Conservation (phyloP, 1,284 basidiomycete species). For the Acaromyces ingoldii region DNA sequence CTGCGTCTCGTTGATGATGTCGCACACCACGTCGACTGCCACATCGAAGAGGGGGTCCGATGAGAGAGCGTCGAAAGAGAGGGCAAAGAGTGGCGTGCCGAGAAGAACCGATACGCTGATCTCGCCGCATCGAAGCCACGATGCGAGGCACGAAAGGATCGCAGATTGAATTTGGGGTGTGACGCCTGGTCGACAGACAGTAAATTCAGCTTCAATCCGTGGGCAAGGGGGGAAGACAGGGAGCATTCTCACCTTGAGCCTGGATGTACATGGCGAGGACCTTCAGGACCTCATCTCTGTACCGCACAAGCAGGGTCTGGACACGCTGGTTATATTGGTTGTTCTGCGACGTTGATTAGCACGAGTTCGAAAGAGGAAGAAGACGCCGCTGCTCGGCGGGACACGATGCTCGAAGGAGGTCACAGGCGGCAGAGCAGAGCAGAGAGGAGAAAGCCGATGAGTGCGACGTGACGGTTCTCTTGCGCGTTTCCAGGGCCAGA, state of each 20-base stretch:
- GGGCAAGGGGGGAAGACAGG: no score
- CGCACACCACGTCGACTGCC: slow-evolving; percentile 86
- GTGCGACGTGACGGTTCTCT: neutral
- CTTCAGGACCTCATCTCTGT: slow-evolving; percentile 69
- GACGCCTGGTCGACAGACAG: slow-evolving; percentile 56
- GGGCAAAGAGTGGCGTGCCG: slow-evolving; percentile 74
- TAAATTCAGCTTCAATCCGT: no score
- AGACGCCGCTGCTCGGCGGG: neutral
- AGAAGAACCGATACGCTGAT: slow-evolving; percentile 65
- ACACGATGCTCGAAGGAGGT: no score
- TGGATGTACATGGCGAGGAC: slow-evolving; percentile 83
- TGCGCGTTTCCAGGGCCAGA: no score
- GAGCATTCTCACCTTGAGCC: slow-evolving; percentile 72
- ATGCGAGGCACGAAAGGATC: slow-evolving; percentile 78
- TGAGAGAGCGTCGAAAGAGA: slow-evolving; percentile 50
- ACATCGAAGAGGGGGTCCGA: slow-evolving; percentile 79
- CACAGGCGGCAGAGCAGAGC: no score
- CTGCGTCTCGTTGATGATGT: slow-evolving; percentile 96
- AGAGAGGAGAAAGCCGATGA: neutral
- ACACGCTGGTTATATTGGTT: slow-evolving; percentile 60
- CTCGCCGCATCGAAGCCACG: slow-evolving; percentile 86
- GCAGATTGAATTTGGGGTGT: slow-evolving; percentile 75
- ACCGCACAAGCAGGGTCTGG: slow-evolving; percentile 53
- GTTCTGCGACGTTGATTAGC: no score
- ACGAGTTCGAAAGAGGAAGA: no score